Conservation (phyloP, 768 basidiomycete species). For the Hydnomerulius pinastri region DNA sequence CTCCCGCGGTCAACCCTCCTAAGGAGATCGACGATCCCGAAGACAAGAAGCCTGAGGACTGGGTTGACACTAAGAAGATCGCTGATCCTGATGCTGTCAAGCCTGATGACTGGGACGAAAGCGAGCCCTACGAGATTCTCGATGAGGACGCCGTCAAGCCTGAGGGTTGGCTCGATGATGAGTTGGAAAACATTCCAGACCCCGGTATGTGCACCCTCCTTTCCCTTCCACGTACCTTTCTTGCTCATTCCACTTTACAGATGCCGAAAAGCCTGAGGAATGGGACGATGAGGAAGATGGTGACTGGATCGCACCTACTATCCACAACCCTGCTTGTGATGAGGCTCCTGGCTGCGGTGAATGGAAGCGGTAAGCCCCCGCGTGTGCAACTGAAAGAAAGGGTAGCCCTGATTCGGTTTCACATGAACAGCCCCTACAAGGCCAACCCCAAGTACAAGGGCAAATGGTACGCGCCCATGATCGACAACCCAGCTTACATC, state of each 20-base stretch:
- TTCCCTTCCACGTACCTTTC: background rate
- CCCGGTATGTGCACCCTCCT: conserved; percentile 64
- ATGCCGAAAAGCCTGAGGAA: conserved; percentile 95
- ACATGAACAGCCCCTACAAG: conserved; percentile 77
- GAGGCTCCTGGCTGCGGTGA: conserved; percentile 93
- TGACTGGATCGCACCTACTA: conserved; percentile 92
- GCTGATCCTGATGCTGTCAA: conserved; percentile 82
- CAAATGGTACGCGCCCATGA: conserved; percentile 93
- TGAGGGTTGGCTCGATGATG: conserved; percentile 94
- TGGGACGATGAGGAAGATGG: conserved; percentile 99
- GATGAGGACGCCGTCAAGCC: conserved; percentile 90
- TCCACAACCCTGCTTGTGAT: conserved; percentile 88
- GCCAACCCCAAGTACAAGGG: conserved; percentile 96
- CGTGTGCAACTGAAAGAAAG: no score
- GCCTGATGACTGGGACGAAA: conserved; percentile 99
- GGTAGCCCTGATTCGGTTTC: conserved; percentile 1
- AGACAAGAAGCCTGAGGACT: conserved; percentile 87
- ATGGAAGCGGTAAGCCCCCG: conserved; percentile 86
- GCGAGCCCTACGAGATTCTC: conserved; percentile 86
- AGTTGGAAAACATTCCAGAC: conserved; percentile 78
- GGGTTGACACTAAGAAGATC: conserved; percentile 92
- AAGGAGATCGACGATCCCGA: conserved; percentile 92
- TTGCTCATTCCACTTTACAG: conserved; percentile 33
- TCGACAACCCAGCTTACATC: conserved; percentile 97
- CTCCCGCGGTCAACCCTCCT: conserved; percentile 89